Evolutionary conservation across 441 rosid genomes (phyloP).

Genomic region (Manihot esculenta): DNA sequence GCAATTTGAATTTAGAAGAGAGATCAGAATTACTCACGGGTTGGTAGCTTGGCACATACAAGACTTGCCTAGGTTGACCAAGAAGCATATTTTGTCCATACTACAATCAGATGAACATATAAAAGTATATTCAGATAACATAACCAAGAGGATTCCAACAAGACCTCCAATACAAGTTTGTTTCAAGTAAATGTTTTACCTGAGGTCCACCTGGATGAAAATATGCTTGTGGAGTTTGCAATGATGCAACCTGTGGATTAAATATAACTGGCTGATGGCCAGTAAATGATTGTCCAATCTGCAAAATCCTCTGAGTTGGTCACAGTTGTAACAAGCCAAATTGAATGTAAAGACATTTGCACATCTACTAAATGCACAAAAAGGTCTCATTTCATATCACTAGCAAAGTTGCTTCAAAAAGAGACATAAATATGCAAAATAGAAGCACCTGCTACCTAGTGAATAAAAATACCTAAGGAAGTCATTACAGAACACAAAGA

Average conservation of each 20-base stretch:
- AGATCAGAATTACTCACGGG: conserved; percentile 50
- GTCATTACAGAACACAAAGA: too few relatives aligned
- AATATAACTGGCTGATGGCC: conserved; percentile 74
- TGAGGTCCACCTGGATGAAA: conserved; percentile 77
- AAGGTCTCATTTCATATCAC: background rate
- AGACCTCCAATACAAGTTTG: background rate
- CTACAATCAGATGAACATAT: conserved; percentile 37
- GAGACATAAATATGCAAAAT: too few relatives aligned
- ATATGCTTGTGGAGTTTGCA: conserved; percentile 62
- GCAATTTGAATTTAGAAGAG: background rate
- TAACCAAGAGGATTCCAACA: background rate
- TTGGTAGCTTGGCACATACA: conserved; percentile 67
- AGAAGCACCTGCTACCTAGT: too few relatives aligned
- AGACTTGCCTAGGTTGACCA: conserved; percentile 62
- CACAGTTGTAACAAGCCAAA: conserved; percentile 10
- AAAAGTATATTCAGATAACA: conserved; percentile 8
- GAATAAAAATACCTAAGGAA: too few relatives aligned
- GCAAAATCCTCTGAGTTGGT: conserved; percentile 29
- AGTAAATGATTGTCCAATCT: conserved; percentile 61
- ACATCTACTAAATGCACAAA: background rate
- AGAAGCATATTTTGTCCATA: conserved; percentile 69
- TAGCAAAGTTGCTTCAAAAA: background rate
- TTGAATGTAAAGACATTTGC: background rate
- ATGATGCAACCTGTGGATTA: conserved; percentile 57
- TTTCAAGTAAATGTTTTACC: conserved; percentile 35